phyloP scores from a whole-genome alignment of 1,139 yeast genomes.

The Keqinozyma sinolaborantium region DNA sequence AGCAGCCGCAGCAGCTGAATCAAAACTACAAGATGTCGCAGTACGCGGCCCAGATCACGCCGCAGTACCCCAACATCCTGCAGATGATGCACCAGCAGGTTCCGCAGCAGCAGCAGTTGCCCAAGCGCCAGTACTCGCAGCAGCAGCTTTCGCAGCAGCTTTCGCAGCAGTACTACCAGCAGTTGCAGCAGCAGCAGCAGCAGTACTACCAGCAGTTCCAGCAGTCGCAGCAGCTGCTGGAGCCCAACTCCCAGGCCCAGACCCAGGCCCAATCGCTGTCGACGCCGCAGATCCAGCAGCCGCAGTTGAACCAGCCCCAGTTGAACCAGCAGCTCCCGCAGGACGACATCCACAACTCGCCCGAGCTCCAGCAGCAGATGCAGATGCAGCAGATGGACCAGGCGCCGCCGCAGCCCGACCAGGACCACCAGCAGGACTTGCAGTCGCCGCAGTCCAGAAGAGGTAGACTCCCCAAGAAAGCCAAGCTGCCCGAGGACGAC shows the following conservation, averaged over 20 bases:
- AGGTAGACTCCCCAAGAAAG: constrained; percentile 1
- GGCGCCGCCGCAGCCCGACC: constrained; percentile 6
- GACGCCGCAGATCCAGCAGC: constrained; percentile 1
- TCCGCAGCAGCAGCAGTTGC: constrained; percentile 10
- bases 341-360: neutral
- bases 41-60: neutral
- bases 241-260: constrained; percentile 1
- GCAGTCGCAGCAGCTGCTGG: constrained; percentile 9
- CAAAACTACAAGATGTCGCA: neutral
- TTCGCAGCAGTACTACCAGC: constrained; percentile 13
- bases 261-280: constrained; percentile 3
- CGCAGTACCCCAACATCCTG: neutral
- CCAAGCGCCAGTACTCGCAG: constrained; percentile 9
- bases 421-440: constrained; percentile 7
- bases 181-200: constrained; percentile 8
- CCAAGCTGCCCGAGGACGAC: neutral
- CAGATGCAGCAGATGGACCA: constrained; percentile 5
- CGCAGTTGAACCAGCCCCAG: neutral
- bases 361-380: constrained; percentile 1
- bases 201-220: constrained; percentile 6
- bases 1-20: neutral
- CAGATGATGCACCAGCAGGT: constrained; percentile 3
- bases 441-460: constrained; percentile 5
- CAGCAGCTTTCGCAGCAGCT: constrained; percentile 11
- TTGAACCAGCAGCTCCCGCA: neutral